Base-by-base conservation (phyloP, 176 grass and related monocot genomes). In the Pharus latifolius region DNA sequence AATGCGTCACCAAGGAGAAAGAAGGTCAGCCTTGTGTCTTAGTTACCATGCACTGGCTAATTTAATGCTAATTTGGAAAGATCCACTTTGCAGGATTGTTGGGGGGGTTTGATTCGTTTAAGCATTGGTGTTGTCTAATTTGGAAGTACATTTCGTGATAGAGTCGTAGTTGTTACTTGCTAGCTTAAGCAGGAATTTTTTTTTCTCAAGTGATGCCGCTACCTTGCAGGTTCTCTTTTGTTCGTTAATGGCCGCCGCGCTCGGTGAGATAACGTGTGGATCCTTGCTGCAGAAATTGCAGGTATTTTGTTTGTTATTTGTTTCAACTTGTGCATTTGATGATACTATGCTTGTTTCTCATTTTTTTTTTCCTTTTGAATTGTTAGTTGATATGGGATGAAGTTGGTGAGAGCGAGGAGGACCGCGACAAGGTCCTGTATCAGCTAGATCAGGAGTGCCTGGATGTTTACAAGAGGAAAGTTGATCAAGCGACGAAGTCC, bases 401-500 rank as follows among this genome's bases (percentile, higher is more conserved):
- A 78, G 87, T 99, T 70, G 96, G 96, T 12, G 96, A 99, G 84
- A 91, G 87, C 7, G 90, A 99, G 1, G 96, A 95, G 51, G 96
- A 94, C 82, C 96, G 96, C 0, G 96, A 99, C 78, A 95, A 86
- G 64, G 88, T 95, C 54, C 69, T 99, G 17, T 87, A 91, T 72
- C 90, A 99, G 50, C 79, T 99, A 31, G 96, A 99, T 62, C 96
- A 99, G 44, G 96, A 99, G 72, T 99, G 96, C 65, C 76, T 99
- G 45, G 96, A 99, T 78, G 96, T 99, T 33, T 99, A 99, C 85
- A 99, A 95, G 78, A 91, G 96, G 76, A 99, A 99, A 88, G 90
- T 99, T 56, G 82, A 99, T 58, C 87, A 94, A 67, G 96, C 96
- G 10, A 81, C 87, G 24, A 70, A 91, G 63, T 95, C 90, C 7